These are phyloP conservation scores for Colletotrichum lupini DNA, from an alignment of 2,329 filamentous ascomycete species.

Conservation along the genomic window DNA sequence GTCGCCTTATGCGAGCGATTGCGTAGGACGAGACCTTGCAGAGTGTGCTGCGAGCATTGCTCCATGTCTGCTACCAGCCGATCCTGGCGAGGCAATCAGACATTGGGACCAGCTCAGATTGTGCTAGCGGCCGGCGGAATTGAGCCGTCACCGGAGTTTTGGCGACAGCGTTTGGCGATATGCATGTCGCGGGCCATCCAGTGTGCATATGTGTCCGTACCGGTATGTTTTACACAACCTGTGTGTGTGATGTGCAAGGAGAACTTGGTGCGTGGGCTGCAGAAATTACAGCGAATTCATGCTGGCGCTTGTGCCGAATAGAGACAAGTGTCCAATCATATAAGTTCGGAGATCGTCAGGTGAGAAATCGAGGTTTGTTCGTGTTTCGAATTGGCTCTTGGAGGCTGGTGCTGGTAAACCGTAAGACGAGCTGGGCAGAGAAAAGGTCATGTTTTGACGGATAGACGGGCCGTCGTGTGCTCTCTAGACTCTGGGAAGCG, in stretches of 20 bases:
- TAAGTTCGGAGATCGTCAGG: slow-evolving; percentile 8
- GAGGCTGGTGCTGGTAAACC: not conserved
- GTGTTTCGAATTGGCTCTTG: slow-evolving; percentile 26
- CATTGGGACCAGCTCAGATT: not conserved
- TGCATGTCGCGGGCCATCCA: slow-evolving; percentile 9
- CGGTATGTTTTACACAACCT: not conserved
- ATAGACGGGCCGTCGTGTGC: slow-evolving; percentile 48
- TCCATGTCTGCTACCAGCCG: not conserved
- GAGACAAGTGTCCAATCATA: slow-evolving; percentile 16
- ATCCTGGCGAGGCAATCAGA: slow-evolving; percentile 4
- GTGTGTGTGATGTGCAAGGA: not conserved
- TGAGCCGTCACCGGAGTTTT: slow-evolving; percentile 21
- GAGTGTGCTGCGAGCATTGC: not conserved
- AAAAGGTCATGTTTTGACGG: slow-evolving; percentile 40
- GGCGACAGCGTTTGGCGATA: slow-evolving; percentile 2
- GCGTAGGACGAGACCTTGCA: not conserved
- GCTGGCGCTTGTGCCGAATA: slow-evolving; percentile 13
- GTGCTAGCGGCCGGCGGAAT: not conserved
- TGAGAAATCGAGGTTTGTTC: slow-evolving; percentile 26
- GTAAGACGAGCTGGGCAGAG: slow-evolving; percentile 3
- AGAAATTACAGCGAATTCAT: not conserved
- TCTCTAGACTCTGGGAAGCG: slow-evolving; percentile 21
- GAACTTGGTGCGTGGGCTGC: not conserved
- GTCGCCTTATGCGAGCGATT: not conserved
- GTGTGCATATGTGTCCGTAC: not conserved